A percentile compares a stretch with the other conserved stretches of the same genome.
Evolutionary conservation across 306 rosid genomes (phyloP).

Genomic region (Arachis stenosperma): DNA sequence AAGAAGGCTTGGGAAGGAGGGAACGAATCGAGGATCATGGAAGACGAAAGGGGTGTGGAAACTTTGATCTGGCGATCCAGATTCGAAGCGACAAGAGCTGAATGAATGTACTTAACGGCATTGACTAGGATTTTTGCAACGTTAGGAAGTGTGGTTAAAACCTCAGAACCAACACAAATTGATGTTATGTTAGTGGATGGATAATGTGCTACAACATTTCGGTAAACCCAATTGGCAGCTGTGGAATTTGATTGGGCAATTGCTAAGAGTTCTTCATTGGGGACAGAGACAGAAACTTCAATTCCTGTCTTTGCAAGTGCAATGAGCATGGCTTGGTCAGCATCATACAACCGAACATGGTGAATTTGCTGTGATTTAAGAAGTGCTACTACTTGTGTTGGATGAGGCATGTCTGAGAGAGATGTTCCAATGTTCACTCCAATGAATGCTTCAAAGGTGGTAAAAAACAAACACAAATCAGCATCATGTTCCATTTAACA

Average conservation of each 20-base stretch:
- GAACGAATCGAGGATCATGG: slow-evolving; percentile 79
- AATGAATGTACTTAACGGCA: slow-evolving; percentile 73
- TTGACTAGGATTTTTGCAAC: slow-evolving; percentile 71
- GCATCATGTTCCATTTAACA: slow-evolving; percentile 7
- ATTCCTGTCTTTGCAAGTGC: slow-evolving; percentile 79
- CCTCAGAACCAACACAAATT: slow-evolving; percentile 85
- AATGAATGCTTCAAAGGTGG: slow-evolving; percentile 58
- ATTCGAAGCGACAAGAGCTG: slow-evolving; percentile 81
- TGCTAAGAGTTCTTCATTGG: slow-evolving; percentile 76
- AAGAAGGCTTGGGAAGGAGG: slow-evolving; percentile 94
- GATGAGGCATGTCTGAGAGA: slow-evolving; percentile 85
- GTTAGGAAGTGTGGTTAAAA: slow-evolving; percentile 65
- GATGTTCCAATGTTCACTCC: slow-evolving; percentile 87
- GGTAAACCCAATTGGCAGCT: slow-evolving; percentile 85
- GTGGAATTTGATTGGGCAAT: slow-evolving; percentile 81
- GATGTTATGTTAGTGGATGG: slow-evolving; percentile 85
- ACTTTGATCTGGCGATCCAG: slow-evolving; percentile 76
- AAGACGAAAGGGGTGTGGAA: slow-evolving; percentile 75
- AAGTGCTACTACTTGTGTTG: slow-evolving; percentile 81
- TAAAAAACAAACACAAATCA: slow-evolving; percentile 23
- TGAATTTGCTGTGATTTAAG: slow-evolving; percentile 76
- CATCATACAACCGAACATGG: slow-evolving; percentile 65
- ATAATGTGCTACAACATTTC: slow-evolving; percentile 78
- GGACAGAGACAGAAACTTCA: slow-evolving; percentile 70
- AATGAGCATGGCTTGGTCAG: slow-evolving; percentile 75